Percentiles rank a stretch among this genome's conserved stretches.
Evolutionary conservation across 441 rosid species (phyloP).

Genomic region (Populus hybrid): DNA sequence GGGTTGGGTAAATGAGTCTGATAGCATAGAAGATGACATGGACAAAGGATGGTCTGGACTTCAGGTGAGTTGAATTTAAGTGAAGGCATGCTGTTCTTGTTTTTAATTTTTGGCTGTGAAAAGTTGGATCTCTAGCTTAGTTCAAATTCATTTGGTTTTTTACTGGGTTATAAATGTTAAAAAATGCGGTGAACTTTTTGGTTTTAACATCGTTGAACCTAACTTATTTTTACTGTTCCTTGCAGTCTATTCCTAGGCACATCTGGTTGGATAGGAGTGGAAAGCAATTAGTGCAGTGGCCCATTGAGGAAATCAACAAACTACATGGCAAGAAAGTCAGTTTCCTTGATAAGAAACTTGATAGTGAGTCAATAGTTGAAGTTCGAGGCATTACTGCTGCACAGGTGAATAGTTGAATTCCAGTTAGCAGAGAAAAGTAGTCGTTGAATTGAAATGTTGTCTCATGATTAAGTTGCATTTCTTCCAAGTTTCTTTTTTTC

Average conservation of each 20-base stretch:
- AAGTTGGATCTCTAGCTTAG: neutral
- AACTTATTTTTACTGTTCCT: neutral
- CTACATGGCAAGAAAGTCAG: constrained; percentile 27
- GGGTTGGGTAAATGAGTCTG: constrained; percentile 79
- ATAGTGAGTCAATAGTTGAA: constrained; percentile 36
- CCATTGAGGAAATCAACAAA: constrained; percentile 47
- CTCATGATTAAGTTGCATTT: neutral
- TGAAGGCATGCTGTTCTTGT: neutral
- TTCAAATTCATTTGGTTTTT: neutral
- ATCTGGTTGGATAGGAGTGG: constrained; percentile 53
- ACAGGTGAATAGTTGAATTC: constrained; percentile 28
- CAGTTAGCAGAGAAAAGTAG: neutral
- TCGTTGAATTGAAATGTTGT: neutral
- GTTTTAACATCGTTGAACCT: neutral
- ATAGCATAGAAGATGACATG: constrained; percentile 44
- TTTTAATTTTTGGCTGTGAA: neutral
- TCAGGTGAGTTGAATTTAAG: constrained; percentile 41
- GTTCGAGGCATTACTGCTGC: constrained; percentile 42
- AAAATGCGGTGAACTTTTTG: neutral
- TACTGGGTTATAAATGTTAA: neutral
- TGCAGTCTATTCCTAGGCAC: constrained; percentile 59
- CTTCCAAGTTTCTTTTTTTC: neutral
- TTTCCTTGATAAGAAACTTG: constrained; percentile 21
- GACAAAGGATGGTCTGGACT: constrained; percentile 76
- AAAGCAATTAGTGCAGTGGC: constrained; percentile 63